These are phyloP conservation scores for Trapa bicornis DNA, from an alignment of 345 rosid species.

Conservation along the genomic window DNA sequence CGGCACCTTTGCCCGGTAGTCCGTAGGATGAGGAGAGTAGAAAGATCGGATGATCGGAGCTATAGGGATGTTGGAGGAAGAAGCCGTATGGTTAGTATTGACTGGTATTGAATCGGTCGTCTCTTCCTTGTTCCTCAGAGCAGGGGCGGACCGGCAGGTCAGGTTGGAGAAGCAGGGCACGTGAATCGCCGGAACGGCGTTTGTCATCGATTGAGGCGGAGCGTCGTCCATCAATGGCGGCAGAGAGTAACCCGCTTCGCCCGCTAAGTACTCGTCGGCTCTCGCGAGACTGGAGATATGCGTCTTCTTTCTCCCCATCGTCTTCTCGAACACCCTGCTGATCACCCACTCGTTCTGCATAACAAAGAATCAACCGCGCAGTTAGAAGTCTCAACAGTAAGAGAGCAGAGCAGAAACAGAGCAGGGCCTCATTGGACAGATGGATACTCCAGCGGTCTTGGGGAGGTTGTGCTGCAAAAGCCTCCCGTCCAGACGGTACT, in stretches of 20 bases:
- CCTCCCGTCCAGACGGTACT: slow-evolving; percentile 75
- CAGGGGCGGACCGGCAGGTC: slow-evolving; percentile 6
- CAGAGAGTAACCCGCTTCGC: slow-evolving; percentile 27
- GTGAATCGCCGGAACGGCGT: slow-evolving; percentile 27
- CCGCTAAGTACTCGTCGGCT: slow-evolving; percentile 16
- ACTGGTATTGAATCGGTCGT: slow-evolving; percentile 4
- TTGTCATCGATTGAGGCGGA: slow-evolving; percentile 18
- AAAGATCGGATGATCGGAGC: slow-evolving; percentile 24
- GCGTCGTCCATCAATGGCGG: slow-evolving; percentile 65
- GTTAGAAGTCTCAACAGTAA: no score
- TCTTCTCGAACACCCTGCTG: slow-evolving; percentile 76
- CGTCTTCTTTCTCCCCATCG: slow-evolving; percentile 52
- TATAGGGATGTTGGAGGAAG: slow-evolving; percentile 5
- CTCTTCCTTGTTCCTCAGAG: slow-evolving; percentile 19
- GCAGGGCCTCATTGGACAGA: not conserved
- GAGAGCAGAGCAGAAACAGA: not conserved
- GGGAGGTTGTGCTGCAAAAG: slow-evolving; percentile 62
- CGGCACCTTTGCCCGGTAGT: slow-evolving; percentile 16
- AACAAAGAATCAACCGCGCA: not conserved
- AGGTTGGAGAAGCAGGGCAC: slow-evolving; percentile 81
- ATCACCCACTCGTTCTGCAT: slow-evolving; percentile 91
- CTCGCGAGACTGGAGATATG: slow-evolving; percentile 39
- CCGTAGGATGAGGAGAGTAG: slow-evolving; percentile 20
- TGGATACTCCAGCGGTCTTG: slow-evolving; percentile 58
- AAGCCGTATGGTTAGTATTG: slow-evolving; percentile 23